Conservation (phyloP, 2,329 filamentous ascomycete species). For the Geosmithia putterillii region DNA sequence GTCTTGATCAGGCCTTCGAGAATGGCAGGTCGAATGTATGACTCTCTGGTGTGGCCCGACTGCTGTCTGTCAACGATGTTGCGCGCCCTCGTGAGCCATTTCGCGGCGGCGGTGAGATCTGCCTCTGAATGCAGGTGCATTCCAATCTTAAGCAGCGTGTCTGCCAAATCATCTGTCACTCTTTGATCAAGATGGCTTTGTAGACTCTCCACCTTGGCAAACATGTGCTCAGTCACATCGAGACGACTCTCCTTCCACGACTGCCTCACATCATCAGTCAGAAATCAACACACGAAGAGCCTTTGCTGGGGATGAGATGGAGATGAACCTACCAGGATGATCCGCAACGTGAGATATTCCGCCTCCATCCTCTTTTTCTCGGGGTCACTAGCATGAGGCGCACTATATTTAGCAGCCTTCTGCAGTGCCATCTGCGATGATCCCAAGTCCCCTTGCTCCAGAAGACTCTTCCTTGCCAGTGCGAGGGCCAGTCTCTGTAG, state of each 20-base stretch:
- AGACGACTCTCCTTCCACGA: constrained; percentile 62
- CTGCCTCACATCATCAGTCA: constrained; percentile 25
- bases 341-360: constrained; percentile 56
- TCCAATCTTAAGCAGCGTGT: constrained; percentile 63
- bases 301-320: neutral
- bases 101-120: constrained; percentile 42
- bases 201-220: constrained; percentile 39
- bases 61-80: constrained; percentile 43
- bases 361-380: constrained; percentile 27
- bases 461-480: constrained; percentile 39
- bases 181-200: constrained; percentile 27
- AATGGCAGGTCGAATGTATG: constrained; percentile 54
- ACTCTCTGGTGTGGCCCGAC: constrained; percentile 39
- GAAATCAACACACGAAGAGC: constrained; percentile 8
- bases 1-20: constrained; percentile 50
- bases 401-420: constrained; percentile 45
- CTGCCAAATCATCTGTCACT: constrained; percentile 49
- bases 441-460: constrained; percentile 40
- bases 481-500: constrained; percentile 58
- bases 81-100: constrained; percentile 64
- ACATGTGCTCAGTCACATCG: constrained; percentile 72
- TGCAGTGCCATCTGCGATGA: constrained; percentile 51
- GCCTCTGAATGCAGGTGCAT: constrained; percentile 38
- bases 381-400: neutral
- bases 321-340: constrained; percentile 43